Evolutionary conservation across 805 yeast species (phyloP), one percentile per base, ranked within the genome.

Genomic region (Suhomyces faveliae): DNA sequence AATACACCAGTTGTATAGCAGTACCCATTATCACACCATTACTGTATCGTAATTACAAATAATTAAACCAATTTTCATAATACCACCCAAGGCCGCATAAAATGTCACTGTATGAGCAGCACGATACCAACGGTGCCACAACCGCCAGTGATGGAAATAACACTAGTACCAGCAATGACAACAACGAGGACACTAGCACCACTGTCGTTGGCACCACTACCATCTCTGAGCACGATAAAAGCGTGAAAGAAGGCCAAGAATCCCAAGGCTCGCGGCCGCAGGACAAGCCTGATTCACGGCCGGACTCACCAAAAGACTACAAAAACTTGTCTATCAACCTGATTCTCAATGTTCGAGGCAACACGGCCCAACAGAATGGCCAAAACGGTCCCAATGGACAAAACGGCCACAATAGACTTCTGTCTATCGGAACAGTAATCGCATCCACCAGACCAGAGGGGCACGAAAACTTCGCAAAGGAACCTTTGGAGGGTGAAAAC

Each of bases 251-350:
- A 27, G 30, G 9, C 15, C 30, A 27, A n/a, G 30, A 15, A 2
- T 27, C 15, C 15, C 5, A 27, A 15, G 30, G n/a, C 15, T n/a
- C 9, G 9, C 30, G 6, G 7, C 30, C 30, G n/a, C 30, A 27
- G 30, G 15, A 12, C 37, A 33, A 33, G 21, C 21, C 37, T 4
- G 35, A 12, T 13, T 35, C 46, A 12, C 13, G 35, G 9, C 46
- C 46, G n/a, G 37, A 24, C 20, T 45, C 48, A 9, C 48, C 48
- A 19, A 45, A 45, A 23, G 43, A 45, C 35, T 45, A 45, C 44
- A 48, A 48, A 42, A 48, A 44, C 40, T 44, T 48, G 43, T 44
- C 48, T 10, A 48, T 48, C 42, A 44, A 48, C 46, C 43, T 39
- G 48, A 48, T 44, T 6, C 46, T 48, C 3, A 48, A 48, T 25